Evolutionary conservation across 768 basidiomycete genomes (phyloP), one percentile per base, ranked within the genome.

Genomic region (Collybia sordida): DNA sequence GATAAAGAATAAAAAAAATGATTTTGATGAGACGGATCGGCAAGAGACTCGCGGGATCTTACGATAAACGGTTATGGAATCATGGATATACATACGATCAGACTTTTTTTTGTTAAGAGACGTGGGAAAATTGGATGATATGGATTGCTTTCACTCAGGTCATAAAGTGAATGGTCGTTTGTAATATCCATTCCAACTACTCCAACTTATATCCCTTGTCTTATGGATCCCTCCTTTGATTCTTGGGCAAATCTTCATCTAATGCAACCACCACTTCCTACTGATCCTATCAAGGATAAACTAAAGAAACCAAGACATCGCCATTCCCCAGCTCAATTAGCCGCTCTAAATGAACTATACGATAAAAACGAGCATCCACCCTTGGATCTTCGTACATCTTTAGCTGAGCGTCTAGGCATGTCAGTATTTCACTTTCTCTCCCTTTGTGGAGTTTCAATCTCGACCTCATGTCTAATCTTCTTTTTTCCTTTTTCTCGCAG

Each of bases 231-330:
- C 41, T 51, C 60, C 60, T 60, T 58, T 64, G 31, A 31, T 31
- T 31, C 31, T 31, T 31, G 31, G 31, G 9, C 31, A 31, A 31
- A 59, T 58, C 45, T 56, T 59, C 49, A 43, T 66, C 51, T 50
- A 65, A 65, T 55, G 68, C 59, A 51, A 50, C 59, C 59, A 48
- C 65, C 53, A 53, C 59, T 54, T 60, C 35, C 49, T 34, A 41
- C 51, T 63, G 53, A 63, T 42, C 45, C 55, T 49, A 59, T 66
- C 53, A 62, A 67, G 59, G 72, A 79, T 56, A 77, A 74, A 58
- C 72, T 73, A 46, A 90, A 90, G 80, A 90, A 90, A 63, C 85
- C 88, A 41, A 79, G 89, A 55, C 86, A 90, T 68, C 81, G 89
- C 42, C 89, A 90, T 60, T 80, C 81, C 31, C 81, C 85, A 15